Percentiles rank a stretch among this genome's conserved stretches.
Conservation (phyloP, 2,329 filamentous ascomycete genomes). For the Calonectria naviculata region DNA sequence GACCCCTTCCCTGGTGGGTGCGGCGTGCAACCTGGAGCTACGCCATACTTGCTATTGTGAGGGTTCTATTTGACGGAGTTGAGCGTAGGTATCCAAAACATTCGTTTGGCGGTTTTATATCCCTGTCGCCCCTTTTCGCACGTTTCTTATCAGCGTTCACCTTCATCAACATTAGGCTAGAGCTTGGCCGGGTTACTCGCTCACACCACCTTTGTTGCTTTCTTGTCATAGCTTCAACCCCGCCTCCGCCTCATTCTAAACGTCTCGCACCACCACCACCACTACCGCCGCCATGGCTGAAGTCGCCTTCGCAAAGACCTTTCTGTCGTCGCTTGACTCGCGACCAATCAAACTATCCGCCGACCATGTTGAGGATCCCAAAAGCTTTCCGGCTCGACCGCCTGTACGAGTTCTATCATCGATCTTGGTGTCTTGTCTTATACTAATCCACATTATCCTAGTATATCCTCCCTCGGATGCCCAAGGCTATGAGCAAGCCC, state of each 20-base stretch:
- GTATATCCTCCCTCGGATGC: slow-evolving; percentile 79
- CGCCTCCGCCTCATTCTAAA: slow-evolving; percentile 30
- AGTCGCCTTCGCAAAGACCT: slow-evolving; percentile 84
- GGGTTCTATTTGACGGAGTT: slow-evolving; percentile 32
- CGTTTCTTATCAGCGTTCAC: not conserved
- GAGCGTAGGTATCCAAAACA: slow-evolving; percentile 10
- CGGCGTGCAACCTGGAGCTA: slow-evolving; percentile 22
- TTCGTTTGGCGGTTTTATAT: not conserved
- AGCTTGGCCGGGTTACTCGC: not conserved
- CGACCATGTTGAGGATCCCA: slow-evolving; percentile 90
- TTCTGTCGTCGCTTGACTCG: slow-evolving; percentile 83
- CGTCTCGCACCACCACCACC: not conserved
- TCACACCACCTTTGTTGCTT: not conserved
- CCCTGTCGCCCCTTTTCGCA: not conserved
- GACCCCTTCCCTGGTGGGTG: slow-evolving; percentile 23
- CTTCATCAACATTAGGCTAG: not conserved
- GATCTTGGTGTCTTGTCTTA: not conserved
- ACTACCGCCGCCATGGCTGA: slow-evolving; percentile 73
- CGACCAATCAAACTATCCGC: slow-evolving; percentile 84
- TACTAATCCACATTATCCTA: slow-evolving; percentile 45
- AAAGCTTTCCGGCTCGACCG: slow-evolving; percentile 78
- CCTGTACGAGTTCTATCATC: slow-evolving; percentile 66
- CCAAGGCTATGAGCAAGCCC: slow-evolving; percentile 64
- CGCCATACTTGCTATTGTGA: slow-evolving; percentile 10
- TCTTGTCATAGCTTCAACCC: slow-evolving; percentile 29